Conservation (phyloP, 441 rosid species). For the Rhodomyrtus psidioides region DNA sequence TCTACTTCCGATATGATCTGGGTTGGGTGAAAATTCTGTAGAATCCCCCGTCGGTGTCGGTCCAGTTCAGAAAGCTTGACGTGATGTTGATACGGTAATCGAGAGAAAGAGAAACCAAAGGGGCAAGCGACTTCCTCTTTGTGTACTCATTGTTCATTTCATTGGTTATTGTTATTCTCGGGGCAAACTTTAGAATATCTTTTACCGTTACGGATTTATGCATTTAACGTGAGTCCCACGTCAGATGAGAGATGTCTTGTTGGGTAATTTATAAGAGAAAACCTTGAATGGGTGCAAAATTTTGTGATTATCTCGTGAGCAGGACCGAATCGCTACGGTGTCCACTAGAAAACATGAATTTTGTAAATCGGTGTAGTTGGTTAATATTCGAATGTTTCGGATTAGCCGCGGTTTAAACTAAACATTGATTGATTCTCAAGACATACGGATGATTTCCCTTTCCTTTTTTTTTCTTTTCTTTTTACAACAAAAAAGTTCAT, state of each 20-base stretch:
- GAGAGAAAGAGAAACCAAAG: not conserved
- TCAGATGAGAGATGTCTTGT: not conserved
- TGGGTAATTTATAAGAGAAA: not conserved
- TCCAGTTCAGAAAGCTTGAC: not conserved
- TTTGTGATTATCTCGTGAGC: not conserved
- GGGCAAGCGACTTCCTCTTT: too few species aligned
- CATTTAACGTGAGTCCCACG: not conserved
- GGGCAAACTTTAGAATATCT: not conserved
- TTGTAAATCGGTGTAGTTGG: too few species aligned
- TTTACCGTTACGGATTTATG: not conserved
- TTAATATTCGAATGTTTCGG: not conserved
- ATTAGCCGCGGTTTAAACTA: not conserved
- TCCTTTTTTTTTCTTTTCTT: not conserved
- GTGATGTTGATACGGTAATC: not conserved
- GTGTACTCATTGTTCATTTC: too few species aligned
- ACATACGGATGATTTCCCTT: not conserved
- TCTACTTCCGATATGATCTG: not conserved
- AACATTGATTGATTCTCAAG: not conserved
- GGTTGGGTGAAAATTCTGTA: not conserved
- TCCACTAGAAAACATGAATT: too few species aligned
- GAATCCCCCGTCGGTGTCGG: not conserved
- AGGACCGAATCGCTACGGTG: fast-evolving
- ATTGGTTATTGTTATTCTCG: not conserved
- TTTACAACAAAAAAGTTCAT: too few species aligned
- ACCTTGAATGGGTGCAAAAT: too few species aligned